A percentile compares a stretch with the other conserved stretches of the same genome.
These are phyloP conservation scores for Blastomyces silverae DNA, from an alignment of 2,329 filamentous ascomycete genomes.

Conservation along the genomic window DNA sequence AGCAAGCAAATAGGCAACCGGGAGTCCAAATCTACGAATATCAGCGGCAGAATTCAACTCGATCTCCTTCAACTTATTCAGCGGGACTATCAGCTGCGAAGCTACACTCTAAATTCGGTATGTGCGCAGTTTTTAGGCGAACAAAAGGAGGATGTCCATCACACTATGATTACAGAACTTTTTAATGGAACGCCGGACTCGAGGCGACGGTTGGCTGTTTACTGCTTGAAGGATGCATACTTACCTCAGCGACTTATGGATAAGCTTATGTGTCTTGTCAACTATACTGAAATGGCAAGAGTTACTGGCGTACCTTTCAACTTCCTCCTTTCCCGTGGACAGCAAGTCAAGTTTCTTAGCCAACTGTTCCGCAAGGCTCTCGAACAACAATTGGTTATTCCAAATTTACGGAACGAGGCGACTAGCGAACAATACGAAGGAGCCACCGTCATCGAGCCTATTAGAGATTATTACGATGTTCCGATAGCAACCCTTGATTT, in stretches of 20 bases:
- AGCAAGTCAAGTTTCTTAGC: conserved; percentile 96
- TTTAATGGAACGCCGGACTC: conserved; percentile 96
- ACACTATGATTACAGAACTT: conserved; percentile 98
- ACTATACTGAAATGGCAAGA: conserved; percentile 99
- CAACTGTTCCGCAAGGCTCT: conserved; percentile 92
- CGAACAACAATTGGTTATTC: conserved; percentile 89
- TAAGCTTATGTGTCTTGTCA: conserved; percentile 96
- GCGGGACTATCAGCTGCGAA: conserved; percentile 87
- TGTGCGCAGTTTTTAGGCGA: conserved; percentile 91
- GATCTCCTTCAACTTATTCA: conserved; percentile 94
- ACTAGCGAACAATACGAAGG: conserved; percentile 91
- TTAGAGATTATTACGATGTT: conserved; percentile 86
- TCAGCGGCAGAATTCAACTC: conserved; percentile 84
- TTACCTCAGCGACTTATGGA: conserved; percentile 91
- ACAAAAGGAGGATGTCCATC: conserved; percentile 97
- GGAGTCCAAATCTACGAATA: conserved; percentile 90
- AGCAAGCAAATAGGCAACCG: conserved; percentile 98
- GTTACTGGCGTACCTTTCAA: conserved; percentile 98
- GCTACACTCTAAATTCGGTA: conserved; percentile 95
- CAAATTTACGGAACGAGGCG: conserved; percentile 65
- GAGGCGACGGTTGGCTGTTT: conserved; percentile 79
- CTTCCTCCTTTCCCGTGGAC: conserved; percentile 79
- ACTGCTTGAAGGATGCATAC: conserved; percentile 97
- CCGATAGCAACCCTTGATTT: conserved; percentile 98
- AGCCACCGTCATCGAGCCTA: conserved; percentile 94